Evolutionary conservation across 177 flowering plant species (phyloP).

Genomic region (Vitis hybrid): DNA sequence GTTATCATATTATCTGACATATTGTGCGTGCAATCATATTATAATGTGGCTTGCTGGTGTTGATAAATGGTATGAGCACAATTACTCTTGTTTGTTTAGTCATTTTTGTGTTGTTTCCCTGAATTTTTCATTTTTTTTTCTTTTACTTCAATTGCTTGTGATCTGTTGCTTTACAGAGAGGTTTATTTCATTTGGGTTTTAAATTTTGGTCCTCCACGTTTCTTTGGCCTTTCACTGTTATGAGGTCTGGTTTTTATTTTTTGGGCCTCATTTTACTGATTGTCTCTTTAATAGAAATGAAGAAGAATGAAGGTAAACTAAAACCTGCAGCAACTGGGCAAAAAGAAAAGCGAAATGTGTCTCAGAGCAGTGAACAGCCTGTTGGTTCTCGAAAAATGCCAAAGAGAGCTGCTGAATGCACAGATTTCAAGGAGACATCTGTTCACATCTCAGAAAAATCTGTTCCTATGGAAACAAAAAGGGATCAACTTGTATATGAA

Average conservation of each 20-base stretch:
- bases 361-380: conserved; percentile 18
- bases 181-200: not conserved
- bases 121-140: too few relatives aligned
- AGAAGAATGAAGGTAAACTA: conserved; percentile 12
- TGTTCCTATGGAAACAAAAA: conserved; percentile 35
- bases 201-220: too few relatives aligned
- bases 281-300: conserved; percentile 19
- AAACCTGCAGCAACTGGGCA: conserved; percentile 4
- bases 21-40: too few relatives aligned
- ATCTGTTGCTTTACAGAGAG: too few relatives aligned
- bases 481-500: conserved; percentile 46
- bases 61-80: too few relatives aligned
- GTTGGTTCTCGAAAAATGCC: conserved; percentile 52
- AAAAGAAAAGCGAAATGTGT: conserved; percentile 23
- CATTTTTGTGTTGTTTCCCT: too few relatives aligned
- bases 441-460: conserved; percentile 40
- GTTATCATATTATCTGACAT: too few relatives aligned
- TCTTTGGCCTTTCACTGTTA: too few relatives aligned
- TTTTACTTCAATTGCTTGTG: too few relatives aligned
- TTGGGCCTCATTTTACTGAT: not conserved
- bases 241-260: too few relatives aligned
- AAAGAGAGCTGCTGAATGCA: conserved; percentile 72
- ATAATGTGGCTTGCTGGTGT: too few relatives aligned
- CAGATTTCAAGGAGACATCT: conserved; percentile 60
- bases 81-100: too few relatives aligned